A percentile compares a stretch with the other conserved stretches of the same genome.
Evolutionary conservation across 2,329 filamentous ascomycete genomes (phyloP).

Genomic region (Aspergillus texensis): DNA sequence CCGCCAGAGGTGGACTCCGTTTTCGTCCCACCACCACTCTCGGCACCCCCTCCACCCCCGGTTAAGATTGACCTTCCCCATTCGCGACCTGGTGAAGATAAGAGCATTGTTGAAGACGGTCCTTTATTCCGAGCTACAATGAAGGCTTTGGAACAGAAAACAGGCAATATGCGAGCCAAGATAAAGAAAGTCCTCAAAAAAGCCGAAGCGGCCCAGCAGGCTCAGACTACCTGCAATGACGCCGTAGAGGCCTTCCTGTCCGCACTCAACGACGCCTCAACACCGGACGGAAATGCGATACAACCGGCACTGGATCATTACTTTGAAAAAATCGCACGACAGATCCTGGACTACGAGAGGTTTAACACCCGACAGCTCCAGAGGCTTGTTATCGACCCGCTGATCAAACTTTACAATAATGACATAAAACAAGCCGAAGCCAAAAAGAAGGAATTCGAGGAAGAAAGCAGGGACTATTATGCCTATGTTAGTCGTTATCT

Average conservation of each 20-base stretch:
- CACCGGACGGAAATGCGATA: conserved; percentile 93
- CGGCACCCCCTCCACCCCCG: conserved; percentile 34
- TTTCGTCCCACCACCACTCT: conserved; percentile 25
- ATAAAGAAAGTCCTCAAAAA: conserved; percentile 97
- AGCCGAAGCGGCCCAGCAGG: conserved; percentile 82
- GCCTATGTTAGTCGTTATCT: conserved; percentile 92
- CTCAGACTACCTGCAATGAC: conserved; percentile 83
- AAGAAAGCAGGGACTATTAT: conserved; percentile 98
- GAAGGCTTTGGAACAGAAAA: conserved; percentile 95
- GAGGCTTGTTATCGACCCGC: conserved; percentile 90
- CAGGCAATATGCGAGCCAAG: conserved; percentile 85
- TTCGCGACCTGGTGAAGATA: conserved; percentile 82
- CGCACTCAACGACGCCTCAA: conserved; percentile 81
- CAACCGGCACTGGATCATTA: conserved; percentile 96
- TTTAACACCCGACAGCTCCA: conserved; percentile 83
- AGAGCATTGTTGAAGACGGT: conserved; percentile 84
- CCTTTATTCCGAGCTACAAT: conserved; percentile 95
- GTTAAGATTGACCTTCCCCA: conserved; percentile 88
- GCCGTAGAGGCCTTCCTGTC: conserved; percentile 81
- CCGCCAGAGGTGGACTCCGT: conserved; percentile 36
- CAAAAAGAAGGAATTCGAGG: conserved; percentile 97
- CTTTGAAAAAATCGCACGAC: conserved; percentile 92
- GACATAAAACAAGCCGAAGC: conserved; percentile 97
- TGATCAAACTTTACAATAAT: conserved; percentile 86
- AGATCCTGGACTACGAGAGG: conserved; percentile 85